Base-by-base conservation (phyloP, 768 basidiomycete species). In the Pleurotus eryngii region DNA sequence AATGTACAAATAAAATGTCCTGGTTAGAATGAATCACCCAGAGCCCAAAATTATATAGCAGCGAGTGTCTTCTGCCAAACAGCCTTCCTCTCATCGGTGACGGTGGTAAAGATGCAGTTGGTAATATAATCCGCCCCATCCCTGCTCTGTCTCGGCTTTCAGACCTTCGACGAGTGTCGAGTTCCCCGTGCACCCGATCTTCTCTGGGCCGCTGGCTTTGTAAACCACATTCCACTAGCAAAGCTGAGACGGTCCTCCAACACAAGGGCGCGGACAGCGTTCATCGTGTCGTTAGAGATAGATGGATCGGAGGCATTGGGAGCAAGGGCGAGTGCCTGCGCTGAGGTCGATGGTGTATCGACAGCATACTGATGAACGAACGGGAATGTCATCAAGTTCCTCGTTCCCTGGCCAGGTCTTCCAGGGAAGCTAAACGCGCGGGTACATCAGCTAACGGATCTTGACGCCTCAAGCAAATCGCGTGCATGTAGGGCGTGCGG, bases 151-250 rank as follows among this genome's bases (percentile, higher is more conserved):
- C 46, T 57, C 64, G 14, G 40, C 40, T 49, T 60, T 59, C 42
- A 67, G 56, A 2, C 65, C 65, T 12, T 38, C 57, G 9, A 63
- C 62, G 46, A 67, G 57, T 3, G 59, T 62, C 4, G 60, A 54
- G 17, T 55, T 61, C 37, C 58, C 57, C 11, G 51, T 54, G 49
- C 65, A 66, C 14, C 63, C 63, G 22, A 46, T 61, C 51, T 63
- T 56, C 18, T 27, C 45, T 9, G 40, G 38, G 4, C 59, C 64
- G 43, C 61, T 62, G 37, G 50, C 54, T 45, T 42, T 66, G 56
- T 65, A 67, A 65, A 67, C 64, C 66, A 67, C 64, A 64, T 64
- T 9, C 61, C 64, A 50, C 59, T 61, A 7, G 64, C 64, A 49
- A 67, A 65, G 55, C 64, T 65, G 27, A 67, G 51, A 26, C 50